phyloP scores from a whole-genome alignment of 1,139 yeast species.

The Sugiyamaella pinicola region DNA sequence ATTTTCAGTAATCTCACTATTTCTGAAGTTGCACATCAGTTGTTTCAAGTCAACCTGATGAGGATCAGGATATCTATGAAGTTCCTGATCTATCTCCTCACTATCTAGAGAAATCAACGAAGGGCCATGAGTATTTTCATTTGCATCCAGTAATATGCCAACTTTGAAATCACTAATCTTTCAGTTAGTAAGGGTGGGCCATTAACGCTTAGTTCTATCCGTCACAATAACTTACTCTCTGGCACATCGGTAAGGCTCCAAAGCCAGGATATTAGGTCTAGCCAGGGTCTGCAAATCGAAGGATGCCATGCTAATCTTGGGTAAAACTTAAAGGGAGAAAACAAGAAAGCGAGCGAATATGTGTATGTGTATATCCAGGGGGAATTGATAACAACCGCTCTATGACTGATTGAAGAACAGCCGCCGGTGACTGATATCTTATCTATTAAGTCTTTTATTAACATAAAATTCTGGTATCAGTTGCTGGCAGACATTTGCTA shows the following conservation, averaged over 20 bases:
- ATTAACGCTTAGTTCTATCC: too few species aligned
- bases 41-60: slow-evolving; percentile 82
- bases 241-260: slow-evolving; percentile 95
- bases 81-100: slow-evolving; percentile 49
- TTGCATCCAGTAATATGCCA: slow-evolving; percentile 89
- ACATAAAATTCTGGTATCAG: background rate
- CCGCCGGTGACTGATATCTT: background rate
- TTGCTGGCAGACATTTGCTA: too few species aligned
- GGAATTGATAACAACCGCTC: background rate
- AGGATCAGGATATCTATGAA: slow-evolving; percentile 96
- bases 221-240: slow-evolving; percentile 55
- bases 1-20: slow-evolving; percentile 43
- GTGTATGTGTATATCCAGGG: slow-evolving; percentile 4
- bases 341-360: background rate
- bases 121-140: slow-evolving; percentile 94
- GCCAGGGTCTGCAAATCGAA: slow-evolving; percentile 63
- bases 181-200: background rate
- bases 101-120: slow-evolving; percentile 51
- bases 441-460: background rate
- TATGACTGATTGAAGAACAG: background rate
- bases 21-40: slow-evolving; percentile 71
- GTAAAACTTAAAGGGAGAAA: background rate
- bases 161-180: slow-evolving; percentile 64
- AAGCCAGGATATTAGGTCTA: slow-evolving; percentile 77
- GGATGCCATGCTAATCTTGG: slow-evolving; percentile 33